A percentile compares a stretch with the other conserved stretches of the same genome.
phyloP scores from a whole-genome alignment of 345 rosid species.

The Arabis alpina region DNA sequence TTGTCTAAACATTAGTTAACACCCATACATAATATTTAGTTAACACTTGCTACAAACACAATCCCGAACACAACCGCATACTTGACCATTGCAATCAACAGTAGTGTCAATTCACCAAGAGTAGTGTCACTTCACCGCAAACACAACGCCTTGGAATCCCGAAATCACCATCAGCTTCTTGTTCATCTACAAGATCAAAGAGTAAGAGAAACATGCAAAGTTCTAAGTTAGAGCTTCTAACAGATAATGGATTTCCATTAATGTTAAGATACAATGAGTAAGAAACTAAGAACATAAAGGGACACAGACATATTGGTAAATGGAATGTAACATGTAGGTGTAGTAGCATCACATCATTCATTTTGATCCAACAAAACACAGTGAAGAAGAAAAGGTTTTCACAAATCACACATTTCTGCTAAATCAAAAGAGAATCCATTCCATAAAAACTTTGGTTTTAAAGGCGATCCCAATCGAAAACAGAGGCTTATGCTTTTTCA shows the following conservation, averaged over 20 bases:
- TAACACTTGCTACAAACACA: too few species aligned
- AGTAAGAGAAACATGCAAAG: neutral
- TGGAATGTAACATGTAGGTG: neutral
- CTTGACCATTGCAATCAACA: too few species aligned
- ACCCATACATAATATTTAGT: too few species aligned
- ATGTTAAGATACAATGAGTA: conserved; percentile 3
- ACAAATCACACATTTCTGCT: neutral
- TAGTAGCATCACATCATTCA: too few species aligned
- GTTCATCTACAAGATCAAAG: conserved; percentile 33
- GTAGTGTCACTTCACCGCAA: too few species aligned
- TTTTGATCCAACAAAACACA: neutral
- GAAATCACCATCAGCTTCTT: too few species aligned
- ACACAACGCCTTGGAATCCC: too few species aligned
- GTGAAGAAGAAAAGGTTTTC: neutral
- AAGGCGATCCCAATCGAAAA: neutral
- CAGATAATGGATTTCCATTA: neutral
- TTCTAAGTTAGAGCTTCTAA: neutral
- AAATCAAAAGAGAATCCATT: neutral
- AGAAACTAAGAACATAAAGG: neutral
- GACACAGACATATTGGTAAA: neutral
- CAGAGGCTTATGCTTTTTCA: neutral
- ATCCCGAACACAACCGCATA: too few species aligned
- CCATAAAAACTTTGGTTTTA: too few species aligned
- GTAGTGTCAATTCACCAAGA: too few species aligned
- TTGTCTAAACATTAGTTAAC: too few species aligned